Evolutionary conservation across 169 alveolate genomes (phyloP).

Genomic region (Babesia bigemina): DNA sequence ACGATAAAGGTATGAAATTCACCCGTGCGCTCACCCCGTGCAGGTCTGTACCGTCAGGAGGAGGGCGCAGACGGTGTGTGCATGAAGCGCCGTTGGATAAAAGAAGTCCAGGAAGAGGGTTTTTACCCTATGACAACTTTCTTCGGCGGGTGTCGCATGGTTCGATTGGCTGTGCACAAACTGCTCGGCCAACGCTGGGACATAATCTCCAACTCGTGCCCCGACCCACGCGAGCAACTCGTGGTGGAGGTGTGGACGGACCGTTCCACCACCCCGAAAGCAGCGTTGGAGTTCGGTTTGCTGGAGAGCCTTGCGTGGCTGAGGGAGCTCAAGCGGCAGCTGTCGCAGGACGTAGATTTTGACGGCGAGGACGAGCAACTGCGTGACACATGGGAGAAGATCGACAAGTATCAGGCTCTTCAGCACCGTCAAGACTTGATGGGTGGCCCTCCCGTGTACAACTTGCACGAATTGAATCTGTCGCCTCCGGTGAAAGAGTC

Average conservation of each 20-base stretch:
- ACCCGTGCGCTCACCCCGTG: neutral
- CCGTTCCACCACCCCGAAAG: conserved; percentile 57
- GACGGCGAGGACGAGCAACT: conserved; percentile 67
- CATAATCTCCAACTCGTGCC: conserved; percentile 66
- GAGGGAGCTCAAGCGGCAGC: conserved; percentile 57
- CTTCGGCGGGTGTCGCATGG: conserved; percentile 84
- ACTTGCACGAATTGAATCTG: conserved; percentile 38
- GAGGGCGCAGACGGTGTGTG: conserved; percentile 79
- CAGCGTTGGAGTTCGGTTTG: conserved; percentile 56
- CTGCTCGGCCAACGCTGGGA: conserved; percentile 83
- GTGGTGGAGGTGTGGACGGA: conserved; percentile 85
- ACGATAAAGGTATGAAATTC: conserved; percentile 45
- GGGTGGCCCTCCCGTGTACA: conserved; percentile 65
- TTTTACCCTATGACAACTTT: conserved; percentile 78
- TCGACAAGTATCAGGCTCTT: conserved; percentile 55
- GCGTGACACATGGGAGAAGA: conserved; percentile 67
- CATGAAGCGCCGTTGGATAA: conserved; percentile 73
- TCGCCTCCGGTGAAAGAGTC: conserved; percentile 45
- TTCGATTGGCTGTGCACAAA: conserved; percentile 85
- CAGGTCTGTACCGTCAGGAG: conserved; percentile 79
- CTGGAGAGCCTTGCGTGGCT: conserved; percentile 60
- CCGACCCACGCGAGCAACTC: conserved; percentile 84
- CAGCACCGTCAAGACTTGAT: conserved; percentile 47
- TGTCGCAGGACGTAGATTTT: conserved; percentile 62
- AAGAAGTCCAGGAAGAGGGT: conserved; percentile 76